Base-by-base conservation (phyloP, 805 yeast species). In the Wickerhamiella australiensis region DNA sequence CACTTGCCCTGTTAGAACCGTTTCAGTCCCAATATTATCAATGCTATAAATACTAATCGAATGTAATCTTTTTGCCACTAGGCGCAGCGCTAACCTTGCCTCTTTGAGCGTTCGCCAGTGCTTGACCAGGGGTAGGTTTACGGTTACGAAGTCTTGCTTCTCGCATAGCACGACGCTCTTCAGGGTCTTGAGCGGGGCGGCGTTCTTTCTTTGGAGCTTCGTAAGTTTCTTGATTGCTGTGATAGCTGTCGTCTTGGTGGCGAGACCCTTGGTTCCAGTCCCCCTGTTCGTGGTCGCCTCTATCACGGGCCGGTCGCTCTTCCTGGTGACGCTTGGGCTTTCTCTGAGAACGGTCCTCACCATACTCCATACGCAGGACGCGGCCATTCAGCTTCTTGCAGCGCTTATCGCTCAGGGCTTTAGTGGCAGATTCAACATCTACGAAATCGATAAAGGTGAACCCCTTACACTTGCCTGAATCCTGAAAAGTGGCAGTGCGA, bases 401-500 rank as follows among this genome's bases (percentile, higher is more conserved):
- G 29, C 74, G 59, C 63, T 78, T 80, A 55, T 85, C 90, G 56
- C 75, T 78, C 54, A 92, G 69, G 1, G 96, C 97, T 33, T 72
- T 72, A 0, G 92, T 83, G 26, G 96, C 88, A 7, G 92, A 88
- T 35, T 76, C 78, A 54, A 82, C 85, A 55, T 79, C 80, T 54
- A 71, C 76, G 68, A 88, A 90, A 65, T 90, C 97, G 31, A 90
- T 69, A 61, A 92, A 90, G 1, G 95, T 87, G 69, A 90, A 90
- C 1, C 97, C 97, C 65, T 92, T 92, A 71, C 97, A 90, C 63
- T 88, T 90, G 1, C 96, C 97, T 46, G 83, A 70, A 63, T 90
- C 98, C 67, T 92, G 87, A 66, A 90, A 90, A n/a, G 98, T 88
- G 3, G 97, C 97, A 94, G 88, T 90, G 65, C 98, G 77, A 49